These are phyloP conservation scores for Verbascum thapsus DNA, from an alignment of 257 asterid species.

Conservation along the genomic window DNA sequence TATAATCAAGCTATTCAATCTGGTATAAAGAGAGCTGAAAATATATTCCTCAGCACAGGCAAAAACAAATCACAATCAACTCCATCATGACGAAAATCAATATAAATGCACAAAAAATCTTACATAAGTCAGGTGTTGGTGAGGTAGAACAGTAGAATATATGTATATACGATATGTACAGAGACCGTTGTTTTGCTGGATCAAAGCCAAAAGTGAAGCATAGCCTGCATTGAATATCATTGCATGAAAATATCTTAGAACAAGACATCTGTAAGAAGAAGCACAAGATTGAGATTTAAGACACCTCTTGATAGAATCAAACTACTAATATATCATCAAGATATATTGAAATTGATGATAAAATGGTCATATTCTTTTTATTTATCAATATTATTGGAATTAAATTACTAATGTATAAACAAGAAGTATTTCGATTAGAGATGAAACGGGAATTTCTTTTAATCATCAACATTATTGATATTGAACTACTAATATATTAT, in stretches of 20 bases:
- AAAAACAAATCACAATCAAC: slow-evolving; percentile 18
- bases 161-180: slow-evolving; percentile 19
- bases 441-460: too few species aligned
- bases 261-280: background rate
- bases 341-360: background rate
- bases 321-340: background rate
- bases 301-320: background rate
- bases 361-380: too few species aligned
- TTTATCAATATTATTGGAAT: too few species aligned
- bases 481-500: too few species aligned
- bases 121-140: slow-evolving; percentile 27
- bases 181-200: slow-evolving; percentile 9
- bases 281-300: background rate
- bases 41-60: slow-evolving; percentile 9
- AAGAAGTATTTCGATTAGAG: too few species aligned
- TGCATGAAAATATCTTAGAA: slow-evolving; percentile 25
- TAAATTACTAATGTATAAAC: too few species aligned
- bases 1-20: slow-evolving; percentile 6
- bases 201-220: slow-evolving; percentile 78
- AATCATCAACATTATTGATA: too few species aligned
- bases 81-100: background rate
- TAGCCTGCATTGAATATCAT: slow-evolving; percentile 45
- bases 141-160: too few species aligned
- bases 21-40: background rate
- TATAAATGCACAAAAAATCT: slow-evolving; percentile 12